phyloP scores from a whole-genome alignment of 2,329 filamentous ascomycete species.

The Fusarium sp. region DNA sequence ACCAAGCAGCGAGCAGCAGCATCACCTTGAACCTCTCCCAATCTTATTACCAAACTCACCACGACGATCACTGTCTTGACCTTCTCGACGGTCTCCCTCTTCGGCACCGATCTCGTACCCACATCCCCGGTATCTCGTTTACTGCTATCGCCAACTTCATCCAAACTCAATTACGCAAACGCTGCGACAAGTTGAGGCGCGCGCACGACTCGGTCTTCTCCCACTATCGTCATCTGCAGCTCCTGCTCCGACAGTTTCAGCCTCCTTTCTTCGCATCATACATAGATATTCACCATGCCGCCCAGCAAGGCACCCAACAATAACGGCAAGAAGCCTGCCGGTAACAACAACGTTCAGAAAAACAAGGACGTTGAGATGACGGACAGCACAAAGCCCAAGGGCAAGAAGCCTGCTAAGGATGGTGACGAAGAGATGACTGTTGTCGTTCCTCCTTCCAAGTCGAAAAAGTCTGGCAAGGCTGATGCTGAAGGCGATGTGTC shows the following conservation, averaged over 20 bases:
- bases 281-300: slow-evolving; percentile 60
- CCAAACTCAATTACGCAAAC: slow-evolving; percentile 20
- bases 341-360: slow-evolving; percentile 71
- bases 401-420: slow-evolving; percentile 72
- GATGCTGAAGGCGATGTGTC: slow-evolving; percentile 76
- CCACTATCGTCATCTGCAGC: slow-evolving; percentile 35
- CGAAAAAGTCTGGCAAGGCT: slow-evolving; percentile 67
- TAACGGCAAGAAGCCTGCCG: slow-evolving; percentile 76
- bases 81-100: not conserved
- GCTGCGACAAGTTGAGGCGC: slow-evolving; percentile 43
- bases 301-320: slow-evolving; percentile 79
- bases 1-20: slow-evolving; percentile 37
- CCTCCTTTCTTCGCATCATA: slow-evolving; percentile 13
- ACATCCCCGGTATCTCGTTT: not conserved
- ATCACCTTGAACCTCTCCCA: slow-evolving; percentile 36
- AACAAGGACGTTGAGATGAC: slow-evolving; percentile 76
- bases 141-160: slow-evolving; percentile 14
- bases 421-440: slow-evolving; percentile 85
- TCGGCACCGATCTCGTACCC: slow-evolving; percentile 14
- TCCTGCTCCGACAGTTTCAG: slow-evolving; percentile 29
- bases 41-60: slow-evolving; percentile 18
- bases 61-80: slow-evolving; percentile 18
- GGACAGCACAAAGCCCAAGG: slow-evolving; percentile 74
- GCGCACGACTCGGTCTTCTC: slow-evolving; percentile 42
- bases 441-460: slow-evolving; percentile 79